Conservation (phyloP, 2,329 filamentous ascomycete species). For the Arthrobotrys entomopaga region DNA sequence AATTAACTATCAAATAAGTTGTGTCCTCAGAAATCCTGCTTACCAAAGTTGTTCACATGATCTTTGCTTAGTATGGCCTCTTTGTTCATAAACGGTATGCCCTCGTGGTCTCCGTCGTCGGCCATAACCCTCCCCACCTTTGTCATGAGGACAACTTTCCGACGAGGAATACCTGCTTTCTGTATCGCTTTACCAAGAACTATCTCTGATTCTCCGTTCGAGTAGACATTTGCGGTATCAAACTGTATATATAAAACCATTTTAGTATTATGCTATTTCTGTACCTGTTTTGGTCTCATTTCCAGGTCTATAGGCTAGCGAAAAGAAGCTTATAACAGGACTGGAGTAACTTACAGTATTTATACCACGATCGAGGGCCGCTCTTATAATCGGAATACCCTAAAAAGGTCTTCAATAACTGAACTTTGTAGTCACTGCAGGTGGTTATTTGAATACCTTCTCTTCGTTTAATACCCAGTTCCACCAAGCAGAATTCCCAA, state of each 20-base stretch:
- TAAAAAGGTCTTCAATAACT: not conserved
- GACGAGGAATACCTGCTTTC: conserved; percentile 72
- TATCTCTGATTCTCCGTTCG: conserved; percentile 72
- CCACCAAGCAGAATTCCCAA: conserved; percentile 18
- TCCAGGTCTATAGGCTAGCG: not conserved
- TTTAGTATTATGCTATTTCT: not conserved
- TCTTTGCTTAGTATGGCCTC: conserved; percentile 55
- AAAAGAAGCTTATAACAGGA: not conserved
- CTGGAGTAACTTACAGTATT: conserved; percentile 13
- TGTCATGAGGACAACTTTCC: conserved; percentile 72
- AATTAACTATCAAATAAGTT: not conserved
- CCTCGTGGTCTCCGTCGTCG: conserved; percentile 49
- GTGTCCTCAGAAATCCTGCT: not conserved
- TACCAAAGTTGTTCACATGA: conserved; percentile 21
- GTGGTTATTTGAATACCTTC: conserved; percentile 1
- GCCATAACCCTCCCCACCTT: conserved; percentile 70
- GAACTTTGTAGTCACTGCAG: not conserved
- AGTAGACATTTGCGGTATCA: conserved; percentile 68
- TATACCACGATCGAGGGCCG: conserved; percentile 9
- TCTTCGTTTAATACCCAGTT: conserved; percentile 10
- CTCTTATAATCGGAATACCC: not conserved
- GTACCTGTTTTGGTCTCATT: not conserved
- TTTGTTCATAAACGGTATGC: conserved; percentile 60
- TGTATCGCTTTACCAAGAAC: conserved; percentile 75
- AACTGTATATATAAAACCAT: conserved; percentile 5